Percentiles rank a stretch among this genome's conserved stretches.
Evolutionary conservation across 2,329 filamentous ascomycete genomes (phyloP).

Genomic region (Botryotinia convoluta): DNA sequence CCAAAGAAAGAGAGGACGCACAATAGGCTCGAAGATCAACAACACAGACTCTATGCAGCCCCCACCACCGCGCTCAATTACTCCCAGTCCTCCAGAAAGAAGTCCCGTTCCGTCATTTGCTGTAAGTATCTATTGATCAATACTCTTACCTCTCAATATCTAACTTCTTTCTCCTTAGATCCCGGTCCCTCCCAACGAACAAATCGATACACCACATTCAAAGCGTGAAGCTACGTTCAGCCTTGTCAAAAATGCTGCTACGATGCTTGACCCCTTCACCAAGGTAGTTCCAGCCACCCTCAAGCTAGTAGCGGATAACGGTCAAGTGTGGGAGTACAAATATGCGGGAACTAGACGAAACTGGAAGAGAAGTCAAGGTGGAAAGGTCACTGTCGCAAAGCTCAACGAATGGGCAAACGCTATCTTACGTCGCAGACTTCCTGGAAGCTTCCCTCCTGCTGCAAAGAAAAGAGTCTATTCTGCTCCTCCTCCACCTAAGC

Average conservation of each 20-base stretch:
- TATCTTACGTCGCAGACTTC: conserved; percentile 12
- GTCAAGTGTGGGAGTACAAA: conserved; percentile 1
- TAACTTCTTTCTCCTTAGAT: neutral
- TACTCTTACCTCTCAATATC: neutral
- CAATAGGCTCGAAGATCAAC: neutral
- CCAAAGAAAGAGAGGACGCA: neutral
- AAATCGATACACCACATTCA: neutral
- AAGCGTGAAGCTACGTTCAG: neutral
- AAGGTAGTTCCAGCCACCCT: neutral
- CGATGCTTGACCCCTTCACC: neutral
- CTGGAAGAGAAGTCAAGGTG: neutral
- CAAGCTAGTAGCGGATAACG: neutral
- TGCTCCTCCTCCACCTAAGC: neutral
- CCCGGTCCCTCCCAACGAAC: neutral
- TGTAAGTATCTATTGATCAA: neutral
- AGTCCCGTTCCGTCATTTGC: neutral
- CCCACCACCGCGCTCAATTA: neutral
- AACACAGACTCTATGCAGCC: neutral
- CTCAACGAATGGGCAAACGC: conserved; percentile 10
- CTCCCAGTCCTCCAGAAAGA: neutral
- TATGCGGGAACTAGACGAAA: neutral
- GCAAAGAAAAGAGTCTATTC: neutral
- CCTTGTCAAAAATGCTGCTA: neutral
- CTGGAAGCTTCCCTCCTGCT: neutral
- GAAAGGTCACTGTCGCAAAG: neutral